Evolutionary conservation across 768 basidiomycete species (phyloP), one percentile per base, ranked within the genome.

Genomic region (Galerina sulciceps): DNA sequence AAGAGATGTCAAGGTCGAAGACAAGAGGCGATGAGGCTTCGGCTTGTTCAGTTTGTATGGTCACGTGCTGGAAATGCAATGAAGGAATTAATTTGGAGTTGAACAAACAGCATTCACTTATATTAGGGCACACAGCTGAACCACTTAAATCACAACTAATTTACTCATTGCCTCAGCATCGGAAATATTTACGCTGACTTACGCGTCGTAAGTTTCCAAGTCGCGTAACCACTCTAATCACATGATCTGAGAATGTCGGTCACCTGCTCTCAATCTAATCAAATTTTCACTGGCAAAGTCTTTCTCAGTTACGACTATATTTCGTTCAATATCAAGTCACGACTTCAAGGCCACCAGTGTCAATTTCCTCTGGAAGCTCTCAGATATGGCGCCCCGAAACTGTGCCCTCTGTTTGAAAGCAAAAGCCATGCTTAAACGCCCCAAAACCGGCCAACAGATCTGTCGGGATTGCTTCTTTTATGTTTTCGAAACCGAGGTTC

Each of bases 401-500:
- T 99, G 96, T 68, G 85, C 85, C 1, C 79, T 97, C 13, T 94
- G 94, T 71, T 74, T 83, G 14, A 86, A 83, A 3, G 77, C 88
- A 3, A 87, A 88, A 53, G 93, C 97, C 0, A 95, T 99, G 66
- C 73, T 99, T 41, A 96, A 92, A 68, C 81, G 97, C 15, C 97
- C 96, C 2, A 99, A 99, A 75, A 99, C 96, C 1, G 94, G 94
- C 0, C 96, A 98, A 69, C 94, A 95, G 71, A 95, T 99, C 59
- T 99, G 97, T 81, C 91, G 89, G 73, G 87, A 90, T 38, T 99
- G 97, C 71, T 97, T 96, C 76, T 99, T 94, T 79, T 87, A 87
- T 64, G 95, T 98, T 40, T 99, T 99, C 67, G 97, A 99, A 79
- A 96, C 94, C 0, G 97, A 99, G 72, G 89, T 99, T 26, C 97